Conservation (phyloP, 139 green algal species). For the Closterium sp. region DNA sequence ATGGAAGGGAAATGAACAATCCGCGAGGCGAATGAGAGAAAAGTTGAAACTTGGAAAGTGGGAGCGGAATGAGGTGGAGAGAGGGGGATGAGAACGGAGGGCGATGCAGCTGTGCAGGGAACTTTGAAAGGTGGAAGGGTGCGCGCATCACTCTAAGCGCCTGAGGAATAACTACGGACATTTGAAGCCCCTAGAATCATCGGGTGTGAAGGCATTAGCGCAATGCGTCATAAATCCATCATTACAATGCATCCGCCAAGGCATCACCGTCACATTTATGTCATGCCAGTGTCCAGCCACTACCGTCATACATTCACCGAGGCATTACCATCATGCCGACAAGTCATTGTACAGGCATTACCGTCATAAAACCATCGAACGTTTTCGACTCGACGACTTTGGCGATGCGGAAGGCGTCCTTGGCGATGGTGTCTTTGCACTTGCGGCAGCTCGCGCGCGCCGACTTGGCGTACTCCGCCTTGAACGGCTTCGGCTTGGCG, state of each 20-base stretch:
- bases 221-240: too few species aligned
- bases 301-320: background rate
- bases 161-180: too few species aligned
- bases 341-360: background rate
- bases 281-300: background rate
- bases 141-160: too few species aligned
- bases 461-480: conserved; percentile 41
- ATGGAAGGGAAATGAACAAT: background rate
- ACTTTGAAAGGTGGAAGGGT: too few species aligned
- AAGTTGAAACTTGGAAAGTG: too few species aligned
- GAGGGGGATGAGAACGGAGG: too few species aligned
- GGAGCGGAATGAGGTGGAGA: too few species aligned
- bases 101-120: too few species aligned
- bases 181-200: too few species aligned
- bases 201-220: too few species aligned
- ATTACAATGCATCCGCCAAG: too few species aligned
- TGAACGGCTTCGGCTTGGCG: conserved; percentile 33
- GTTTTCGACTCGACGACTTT: conserved; percentile 29
- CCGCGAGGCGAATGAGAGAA: background rate
- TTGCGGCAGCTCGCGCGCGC: conserved; percentile 18
- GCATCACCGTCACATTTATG: too few species aligned
- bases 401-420: conserved; percentile 35
- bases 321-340: background rate
- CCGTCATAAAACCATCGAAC: conserved; percentile 45
- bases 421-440: conserved; percentile 45